Evolutionary conservation across 169 alveolate genomes (phyloP).

Genomic region (Eimeria falciformis): DNA sequence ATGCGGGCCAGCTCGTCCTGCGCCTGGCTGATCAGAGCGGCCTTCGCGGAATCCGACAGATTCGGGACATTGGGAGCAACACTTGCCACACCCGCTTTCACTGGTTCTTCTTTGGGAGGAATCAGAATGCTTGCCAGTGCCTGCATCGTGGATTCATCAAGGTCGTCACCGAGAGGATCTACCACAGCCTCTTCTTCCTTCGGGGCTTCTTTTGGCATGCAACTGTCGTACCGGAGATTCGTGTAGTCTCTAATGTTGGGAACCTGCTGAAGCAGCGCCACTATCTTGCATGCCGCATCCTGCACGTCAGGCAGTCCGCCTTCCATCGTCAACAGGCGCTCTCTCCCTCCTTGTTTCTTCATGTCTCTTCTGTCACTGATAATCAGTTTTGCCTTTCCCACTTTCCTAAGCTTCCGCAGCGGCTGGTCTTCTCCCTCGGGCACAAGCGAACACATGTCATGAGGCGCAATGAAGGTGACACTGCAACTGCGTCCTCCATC

Average conservation of each 20-base stretch:
- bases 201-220: slow-evolving; percentile 27
- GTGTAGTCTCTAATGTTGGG: slow-evolving; percentile 28
- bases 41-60: slow-evolving; percentile 63
- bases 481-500: slow-evolving; percentile 30
- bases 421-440: slow-evolving; percentile 21
- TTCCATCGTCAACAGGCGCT: slow-evolving; percentile 59
- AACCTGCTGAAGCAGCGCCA: background rate
- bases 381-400: background rate
- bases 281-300: slow-evolving; percentile 24
- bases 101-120: slow-evolving; percentile 57
- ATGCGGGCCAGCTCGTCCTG: slow-evolving; percentile 72
- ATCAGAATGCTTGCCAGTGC: slow-evolving; percentile 53
- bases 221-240: slow-evolving; percentile 64
- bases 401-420: slow-evolving; percentile 22
- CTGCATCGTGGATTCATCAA: slow-evolving; percentile 46
- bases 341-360: slow-evolving; percentile 67
- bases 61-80: slow-evolving; percentile 52
- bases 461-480: slow-evolving; percentile 34
- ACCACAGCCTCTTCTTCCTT: slow-evolving; percentile 19
- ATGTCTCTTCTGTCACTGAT: slow-evolving; percentile 62
- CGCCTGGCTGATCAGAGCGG: slow-evolving; percentile 63
- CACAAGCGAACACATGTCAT: background rate
- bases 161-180: slow-evolving; percentile 28
- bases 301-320: slow-evolving; percentile 52
- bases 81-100: slow-evolving; percentile 61